Conservation (phyloP, 352 stramenopile genomes). For the Pythium aquatile region DNA sequence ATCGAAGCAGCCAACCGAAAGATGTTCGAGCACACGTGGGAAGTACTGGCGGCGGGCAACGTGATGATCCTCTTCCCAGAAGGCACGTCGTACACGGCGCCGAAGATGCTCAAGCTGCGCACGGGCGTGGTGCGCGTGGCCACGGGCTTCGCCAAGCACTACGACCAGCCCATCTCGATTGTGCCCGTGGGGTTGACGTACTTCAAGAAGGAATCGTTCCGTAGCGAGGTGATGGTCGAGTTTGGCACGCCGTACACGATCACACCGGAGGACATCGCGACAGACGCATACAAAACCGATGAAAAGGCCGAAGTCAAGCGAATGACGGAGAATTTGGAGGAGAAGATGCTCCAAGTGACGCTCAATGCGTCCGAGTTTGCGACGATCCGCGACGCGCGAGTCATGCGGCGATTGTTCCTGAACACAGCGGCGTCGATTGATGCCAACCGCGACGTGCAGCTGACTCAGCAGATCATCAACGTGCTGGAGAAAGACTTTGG, state of each 20-base stretch:
- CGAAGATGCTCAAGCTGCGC: slow-evolving; percentile 74
- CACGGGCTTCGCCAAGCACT: slow-evolving; percentile 65
- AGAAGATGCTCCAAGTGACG: slow-evolving; percentile 46
- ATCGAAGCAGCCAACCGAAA: slow-evolving; percentile 53
- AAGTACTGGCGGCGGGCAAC: slow-evolving; percentile 52
- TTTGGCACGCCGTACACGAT: slow-evolving; percentile 64
- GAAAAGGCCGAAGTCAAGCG: slow-evolving; percentile 43
- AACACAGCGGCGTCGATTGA: slow-evolving; percentile 62
- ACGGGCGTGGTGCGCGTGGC: slow-evolving; percentile 73
- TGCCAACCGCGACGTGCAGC: slow-evolving; percentile 65
- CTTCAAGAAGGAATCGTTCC: slow-evolving; percentile 84
- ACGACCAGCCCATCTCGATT: slow-evolving; percentile 69
- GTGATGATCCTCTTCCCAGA: slow-evolving; percentile 81
- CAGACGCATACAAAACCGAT: slow-evolving; percentile 35
- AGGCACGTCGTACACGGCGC: slow-evolving; percentile 76
- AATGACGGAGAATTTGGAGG: slow-evolving; percentile 35
- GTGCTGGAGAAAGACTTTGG: slow-evolving; percentile 52
- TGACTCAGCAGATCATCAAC: slow-evolving; percentile 78
- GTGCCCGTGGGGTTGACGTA: slow-evolving; percentile 74
- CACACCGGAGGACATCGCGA: slow-evolving; percentile 33
- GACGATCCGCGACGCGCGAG: slow-evolving; percentile 54
- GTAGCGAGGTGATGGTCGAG: slow-evolving; percentile 67
- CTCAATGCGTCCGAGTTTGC: slow-evolving; percentile 68
- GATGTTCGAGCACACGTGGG: slow-evolving; percentile 81
- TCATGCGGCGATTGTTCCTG: slow-evolving; percentile 69